Evolutionary conservation across 176 grass and related monocot genomes (phyloP).

Genomic region (Poa pratensis): DNA sequence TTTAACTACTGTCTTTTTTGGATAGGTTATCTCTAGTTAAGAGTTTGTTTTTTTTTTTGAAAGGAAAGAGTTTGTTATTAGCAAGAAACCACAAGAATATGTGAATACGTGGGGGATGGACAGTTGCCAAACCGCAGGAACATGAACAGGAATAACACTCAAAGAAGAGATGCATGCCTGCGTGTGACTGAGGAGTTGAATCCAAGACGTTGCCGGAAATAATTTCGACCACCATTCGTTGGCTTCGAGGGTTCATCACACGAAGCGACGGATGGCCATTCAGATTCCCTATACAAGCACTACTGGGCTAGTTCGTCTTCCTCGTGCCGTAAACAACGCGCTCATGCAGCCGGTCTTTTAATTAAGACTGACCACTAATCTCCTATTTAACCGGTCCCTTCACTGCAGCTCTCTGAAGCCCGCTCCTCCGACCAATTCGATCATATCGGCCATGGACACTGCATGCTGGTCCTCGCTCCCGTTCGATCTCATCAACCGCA

Average conservation of each 20-base stretch:
- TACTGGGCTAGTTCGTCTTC: too few relatives aligned
- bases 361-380: not conserved
- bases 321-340: not conserved
- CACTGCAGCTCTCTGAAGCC: not conserved
- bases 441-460: not conserved
- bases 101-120: too few relatives aligned
- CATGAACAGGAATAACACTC: too few relatives aligned
- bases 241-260: not conserved
- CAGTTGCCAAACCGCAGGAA: too few relatives aligned
- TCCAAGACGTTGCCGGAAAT: not conserved
- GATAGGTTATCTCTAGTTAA: too few relatives aligned
- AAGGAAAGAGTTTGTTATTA: too few relatives aligned
- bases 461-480: slow-evolving; percentile 16
- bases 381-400: not conserved
- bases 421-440: not conserved
- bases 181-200: not conserved
- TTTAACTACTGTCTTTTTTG: too few relatives aligned
- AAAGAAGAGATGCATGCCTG: not conserved
- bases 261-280: not conserved
- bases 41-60: too few relatives aligned
- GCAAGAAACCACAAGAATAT: too few relatives aligned
- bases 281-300: not conserved
- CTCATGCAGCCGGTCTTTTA: not conserved
- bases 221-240: not conserved
- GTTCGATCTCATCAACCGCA: not conserved